Conservation (phyloP, 805 yeast species). For the Yarrowia porcina region DNA sequence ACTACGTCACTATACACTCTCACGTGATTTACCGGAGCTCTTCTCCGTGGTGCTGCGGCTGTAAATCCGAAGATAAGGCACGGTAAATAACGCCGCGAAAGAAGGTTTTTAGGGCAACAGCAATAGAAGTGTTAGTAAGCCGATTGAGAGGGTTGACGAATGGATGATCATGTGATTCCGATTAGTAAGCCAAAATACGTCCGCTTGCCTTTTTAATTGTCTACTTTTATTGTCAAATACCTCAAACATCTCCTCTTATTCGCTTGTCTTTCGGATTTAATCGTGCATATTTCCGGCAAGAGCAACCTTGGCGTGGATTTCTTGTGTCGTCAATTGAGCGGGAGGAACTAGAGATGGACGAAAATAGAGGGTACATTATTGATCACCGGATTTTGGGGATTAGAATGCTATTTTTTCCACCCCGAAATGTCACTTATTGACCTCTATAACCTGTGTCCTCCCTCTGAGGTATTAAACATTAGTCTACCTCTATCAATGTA, state of each 20-base stretch:
- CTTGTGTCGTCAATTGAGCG: not conserved
- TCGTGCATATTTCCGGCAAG: conserved; percentile 20
- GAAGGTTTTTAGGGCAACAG: not conserved
- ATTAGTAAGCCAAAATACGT: too few species aligned
- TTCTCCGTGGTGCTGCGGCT: not conserved
- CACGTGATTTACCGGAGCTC: not conserved
- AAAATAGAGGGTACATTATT: too few species aligned
- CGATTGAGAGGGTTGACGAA: not conserved
- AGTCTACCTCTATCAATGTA: not conserved
- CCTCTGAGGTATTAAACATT: conserved; percentile 3
- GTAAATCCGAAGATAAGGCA: conserved; percentile 3
- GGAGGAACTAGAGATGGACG: not conserved
- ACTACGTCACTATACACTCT: too few species aligned
- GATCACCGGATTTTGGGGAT: not conserved
- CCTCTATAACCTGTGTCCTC: not conserved
- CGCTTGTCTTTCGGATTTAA: not conserved
- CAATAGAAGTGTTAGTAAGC: not conserved
- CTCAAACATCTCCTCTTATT: not conserved
- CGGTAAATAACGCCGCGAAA: not conserved
- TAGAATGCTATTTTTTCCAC: not conserved
- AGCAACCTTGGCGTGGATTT: conserved; percentile 7
- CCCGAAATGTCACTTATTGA: not conserved
- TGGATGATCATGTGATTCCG: not conserved
- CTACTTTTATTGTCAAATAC: too few species aligned
- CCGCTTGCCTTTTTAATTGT: too few species aligned